Evolutionary conservation across 2,329 filamentous ascomycete species (phyloP).

Genomic region (Cryphonectria nitschkei): DNA sequence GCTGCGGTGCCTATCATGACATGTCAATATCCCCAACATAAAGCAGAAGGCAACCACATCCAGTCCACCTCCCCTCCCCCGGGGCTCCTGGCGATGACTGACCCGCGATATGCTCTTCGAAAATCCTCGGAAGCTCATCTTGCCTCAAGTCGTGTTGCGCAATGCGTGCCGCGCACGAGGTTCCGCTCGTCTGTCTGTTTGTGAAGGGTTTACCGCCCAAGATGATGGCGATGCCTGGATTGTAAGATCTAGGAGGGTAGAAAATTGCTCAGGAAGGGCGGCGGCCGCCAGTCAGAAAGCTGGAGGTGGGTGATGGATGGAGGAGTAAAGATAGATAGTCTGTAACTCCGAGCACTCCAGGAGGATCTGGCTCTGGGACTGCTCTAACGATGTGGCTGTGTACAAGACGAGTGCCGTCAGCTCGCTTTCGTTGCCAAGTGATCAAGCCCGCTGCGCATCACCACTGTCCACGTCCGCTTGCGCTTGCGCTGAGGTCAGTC

Average conservation of each 20-base stretch:
- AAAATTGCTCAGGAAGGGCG: not conserved
- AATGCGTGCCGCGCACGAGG: slow-evolving; percentile 8
- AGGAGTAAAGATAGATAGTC: not conserved
- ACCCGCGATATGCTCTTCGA: slow-evolving; percentile 87
- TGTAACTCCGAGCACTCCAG: slow-evolving; percentile 11
- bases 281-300: not conserved
- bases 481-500: not conserved
- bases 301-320: not conserved
- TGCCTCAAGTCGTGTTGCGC: slow-evolving; percentile 21
- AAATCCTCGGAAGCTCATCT: slow-evolving; percentile 97
- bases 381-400: slow-evolving; percentile 26
- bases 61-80: no score
- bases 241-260: not conserved
- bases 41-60: not conserved
- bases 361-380: not conserved
- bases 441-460: slow-evolving; percentile 22
- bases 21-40: slow-evolving; percentile 33
- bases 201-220: not conserved
- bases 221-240: not conserved
- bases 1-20: slow-evolving; percentile 74
- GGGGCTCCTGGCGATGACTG: slow-evolving; percentile 39
- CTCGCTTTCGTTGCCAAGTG: slow-evolving; percentile 15
- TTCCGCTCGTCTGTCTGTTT: not conserved
- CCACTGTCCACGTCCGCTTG: slow-evolving; percentile 4
- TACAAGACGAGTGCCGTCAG: slow-evolving; percentile 18